These are phyloP conservation scores for Vigna reflexopilosa DNA, from an alignment of 306 rosid species.

Conservation along the genomic window DNA sequence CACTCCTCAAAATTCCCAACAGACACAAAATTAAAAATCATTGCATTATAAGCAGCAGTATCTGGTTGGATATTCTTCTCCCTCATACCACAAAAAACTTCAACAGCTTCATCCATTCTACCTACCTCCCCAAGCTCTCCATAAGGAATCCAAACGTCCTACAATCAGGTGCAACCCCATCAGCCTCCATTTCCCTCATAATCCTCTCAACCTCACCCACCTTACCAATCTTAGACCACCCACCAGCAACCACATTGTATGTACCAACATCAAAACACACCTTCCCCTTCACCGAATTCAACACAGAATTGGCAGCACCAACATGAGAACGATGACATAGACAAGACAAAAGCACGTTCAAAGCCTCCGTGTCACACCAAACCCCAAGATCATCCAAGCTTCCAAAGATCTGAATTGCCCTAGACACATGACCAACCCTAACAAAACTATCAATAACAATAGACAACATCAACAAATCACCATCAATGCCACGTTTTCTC, in stretches of 20 bases:
- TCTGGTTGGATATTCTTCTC: constrained; percentile 56
- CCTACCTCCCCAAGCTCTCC: constrained; percentile 85
- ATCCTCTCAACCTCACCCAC: constrained; percentile 65
- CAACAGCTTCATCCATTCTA: constrained; percentile 61
- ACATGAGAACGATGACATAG: constrained; percentile 73
- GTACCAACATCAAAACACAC: constrained; percentile 53
- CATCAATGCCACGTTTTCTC: constrained; percentile 50
- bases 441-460: constrained; percentile 75
- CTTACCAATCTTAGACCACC: constrained; percentile 77
- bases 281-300: constrained; percentile 66
- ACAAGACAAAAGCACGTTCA: constrained; percentile 69
- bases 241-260: constrained; percentile 63
- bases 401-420: constrained; percentile 65
- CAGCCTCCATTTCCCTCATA: constrained; percentile 64
- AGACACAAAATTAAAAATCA: constrained; percentile 71
- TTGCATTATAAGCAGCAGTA: constrained; percentile 62
- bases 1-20: constrained; percentile 60
- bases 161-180: constrained; percentile 67
- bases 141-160: constrained; percentile 56
- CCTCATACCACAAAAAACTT: constrained; percentile 62
- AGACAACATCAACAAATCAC: constrained; percentile 58
- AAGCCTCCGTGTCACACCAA: constrained; percentile 53
- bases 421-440: constrained; percentile 68
- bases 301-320: constrained; percentile 65
- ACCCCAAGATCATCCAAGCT: constrained; percentile 66